Base-by-base conservation (phyloP, 495 filamentous ascomycete species). In the Polyplosphaeria fusca region DNA sequence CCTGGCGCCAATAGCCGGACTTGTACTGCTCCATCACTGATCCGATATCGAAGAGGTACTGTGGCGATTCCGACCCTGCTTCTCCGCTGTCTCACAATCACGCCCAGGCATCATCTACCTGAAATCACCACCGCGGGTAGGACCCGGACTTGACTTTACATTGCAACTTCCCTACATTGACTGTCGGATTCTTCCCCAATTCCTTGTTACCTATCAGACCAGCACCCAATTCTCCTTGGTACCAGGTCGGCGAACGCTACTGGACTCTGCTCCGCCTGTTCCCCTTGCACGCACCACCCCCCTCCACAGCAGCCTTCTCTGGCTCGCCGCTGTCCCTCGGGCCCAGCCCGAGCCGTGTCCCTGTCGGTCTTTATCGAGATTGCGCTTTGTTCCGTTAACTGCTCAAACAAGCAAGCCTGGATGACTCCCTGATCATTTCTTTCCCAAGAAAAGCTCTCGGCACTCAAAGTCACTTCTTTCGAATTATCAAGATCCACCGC, bases 141-240 rank as follows among this genome's bases (percentile, higher is more conserved):
- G 27, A 54, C 43, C 47, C 32, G 40, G 48, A 52, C 47, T 46
- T 58, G 61, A 56, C 52, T 46, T 38, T 20, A 27, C 43, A 16
- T 55, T 56, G 61, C 56, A 64, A 64, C 61, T 55, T 64, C 61
- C 50, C 56, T n/a, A n/a, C 42, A 37, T 37, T 35, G 24, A 28
- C 27, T 55, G 45, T 45, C 43, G 44, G 20, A 60, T 52, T 32
- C 49, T 25, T 47, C 50, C 43, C 38, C 58, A 44, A 19, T 40
- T 5, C 22, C 25, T n/a, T 25, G 25, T 63, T 37, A 25, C 38
- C 60, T 59, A 43, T 32, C 50, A 37, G 14, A 40, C 60, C 49
- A 47, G 27, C 41, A 56, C 52, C 44, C 51, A 42, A 19, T 55
- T 60, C 55, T 47, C 28, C 56, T 47, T 26, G 60, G 52, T 62